phyloP scores from a whole-genome alignment of 805 yeast genomes.

The Nakazawaea sp. region DNA sequence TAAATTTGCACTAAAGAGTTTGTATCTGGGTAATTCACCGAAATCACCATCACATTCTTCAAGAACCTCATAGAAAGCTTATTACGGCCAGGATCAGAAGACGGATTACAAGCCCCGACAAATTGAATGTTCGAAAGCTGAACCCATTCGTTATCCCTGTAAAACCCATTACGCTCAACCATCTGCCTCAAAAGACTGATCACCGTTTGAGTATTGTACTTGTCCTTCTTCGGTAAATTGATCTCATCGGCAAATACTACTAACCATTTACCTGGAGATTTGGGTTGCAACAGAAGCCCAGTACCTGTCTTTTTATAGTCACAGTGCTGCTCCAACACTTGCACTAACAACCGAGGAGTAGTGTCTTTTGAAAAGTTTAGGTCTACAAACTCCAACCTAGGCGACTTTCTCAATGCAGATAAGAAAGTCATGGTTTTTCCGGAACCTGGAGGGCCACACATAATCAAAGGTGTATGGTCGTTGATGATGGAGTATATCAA shows the following conservation, averaged over 20 bases:
- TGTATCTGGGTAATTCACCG: conserved; percentile 73
- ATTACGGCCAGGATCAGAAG: conserved; percentile 71
- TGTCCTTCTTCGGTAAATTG: conserved; percentile 70
- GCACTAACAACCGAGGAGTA: conserved; percentile 50
- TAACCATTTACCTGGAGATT: conserved; percentile 55
- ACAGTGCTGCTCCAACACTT: conserved; percentile 69
- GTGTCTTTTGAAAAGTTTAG: conserved; percentile 84
- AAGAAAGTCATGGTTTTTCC: conserved; percentile 92
- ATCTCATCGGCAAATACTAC: conserved; percentile 91
- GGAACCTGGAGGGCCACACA: conserved; percentile 97
- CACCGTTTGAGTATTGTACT: conserved; percentile 66
- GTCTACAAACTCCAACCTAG: conserved; percentile 53
- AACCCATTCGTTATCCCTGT: conserved; percentile 69
- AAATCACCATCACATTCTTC: conserved; percentile 56
- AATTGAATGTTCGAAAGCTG: conserved; percentile 56
- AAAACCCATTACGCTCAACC: conserved; percentile 69
- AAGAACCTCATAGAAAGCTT: conserved; percentile 52
- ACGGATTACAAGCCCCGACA: conserved; percentile 95
- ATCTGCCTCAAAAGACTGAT: conserved; percentile 70
- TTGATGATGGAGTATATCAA: conserved; percentile 50
- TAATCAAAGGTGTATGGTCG: conserved; percentile 52
- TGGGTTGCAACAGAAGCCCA: conserved; percentile 55
- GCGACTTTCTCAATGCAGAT: conserved; percentile 53
- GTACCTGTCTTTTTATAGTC: conserved; percentile 42
- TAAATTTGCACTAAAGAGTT: conserved; percentile 65